These are phyloP conservation scores for Scheffersomyces stambukii DNA, from an alignment of 1,139 yeast species.

Conservation along the genomic window DNA sequence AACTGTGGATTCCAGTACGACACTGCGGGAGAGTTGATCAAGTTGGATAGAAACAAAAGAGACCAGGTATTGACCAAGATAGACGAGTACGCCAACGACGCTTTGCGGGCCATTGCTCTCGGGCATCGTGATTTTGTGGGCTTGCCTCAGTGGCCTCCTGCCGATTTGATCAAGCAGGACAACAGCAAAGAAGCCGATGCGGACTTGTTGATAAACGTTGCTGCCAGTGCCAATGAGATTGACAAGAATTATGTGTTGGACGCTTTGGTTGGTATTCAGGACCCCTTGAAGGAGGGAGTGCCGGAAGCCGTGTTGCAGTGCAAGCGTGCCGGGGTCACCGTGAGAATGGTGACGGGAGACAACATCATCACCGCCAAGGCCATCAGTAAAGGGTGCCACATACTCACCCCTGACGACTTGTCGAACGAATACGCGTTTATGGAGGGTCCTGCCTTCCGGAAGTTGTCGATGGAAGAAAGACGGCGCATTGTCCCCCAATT, in stretches of 20 bases:
- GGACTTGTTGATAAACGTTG: slow-evolving; percentile 33
- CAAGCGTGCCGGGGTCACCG: slow-evolving; percentile 86
- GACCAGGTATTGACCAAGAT: slow-evolving; percentile 44
- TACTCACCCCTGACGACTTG: slow-evolving; percentile 52
- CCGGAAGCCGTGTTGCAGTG: slow-evolving; percentile 82
- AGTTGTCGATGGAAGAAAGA: slow-evolving; percentile 57
- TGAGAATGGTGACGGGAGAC: slow-evolving; percentile 98
- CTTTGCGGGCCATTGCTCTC: slow-evolving; percentile 80
- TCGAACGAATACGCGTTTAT: slow-evolving; percentile 60
- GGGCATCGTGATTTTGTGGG: slow-evolving; percentile 69
- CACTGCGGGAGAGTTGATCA: slow-evolving; percentile 14
- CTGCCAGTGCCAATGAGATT: slow-evolving; percentile 22
- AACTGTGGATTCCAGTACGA: slow-evolving; percentile 45
- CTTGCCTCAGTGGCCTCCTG: slow-evolving; percentile 62
- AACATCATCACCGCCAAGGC: slow-evolving; percentile 87
- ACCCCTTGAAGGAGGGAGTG: slow-evolving; percentile 92
- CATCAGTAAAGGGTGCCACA: slow-evolving; percentile 82
- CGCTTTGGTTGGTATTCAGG: slow-evolving; percentile 86
- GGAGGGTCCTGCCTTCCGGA: slow-evolving; percentile 92
- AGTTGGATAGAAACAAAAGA: slow-evolving; percentile 27
- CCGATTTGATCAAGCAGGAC: slow-evolving; percentile 25
- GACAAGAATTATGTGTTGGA: slow-evolving; percentile 46
- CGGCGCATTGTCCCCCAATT: slow-evolving; percentile 60
- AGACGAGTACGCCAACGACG: slow-evolving; percentile 64
- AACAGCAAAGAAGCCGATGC: slow-evolving; percentile 45